Evolutionary conservation across 176 grass and related monocot genomes (phyloP).

Genomic region (Typha latifolia): DNA sequence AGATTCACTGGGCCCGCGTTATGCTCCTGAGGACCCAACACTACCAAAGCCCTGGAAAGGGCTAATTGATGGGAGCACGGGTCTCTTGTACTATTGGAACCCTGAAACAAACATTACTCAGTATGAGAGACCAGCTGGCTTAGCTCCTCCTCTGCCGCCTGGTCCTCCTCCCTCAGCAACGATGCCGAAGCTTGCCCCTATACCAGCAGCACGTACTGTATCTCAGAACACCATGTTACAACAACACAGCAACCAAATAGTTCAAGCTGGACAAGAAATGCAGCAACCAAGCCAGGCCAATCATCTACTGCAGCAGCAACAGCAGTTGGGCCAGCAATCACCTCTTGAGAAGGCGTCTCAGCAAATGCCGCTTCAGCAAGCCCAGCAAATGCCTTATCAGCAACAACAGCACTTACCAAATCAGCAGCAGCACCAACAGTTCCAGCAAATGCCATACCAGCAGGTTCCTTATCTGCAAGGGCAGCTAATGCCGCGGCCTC

Average conservation of each 20-base stretch:
- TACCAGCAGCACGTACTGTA: slow-evolving; percentile 17
- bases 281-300: slow-evolving; percentile 24
- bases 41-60: slow-evolving; percentile 80
- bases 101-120: slow-evolving; percentile 88
- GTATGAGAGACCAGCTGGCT: slow-evolving; percentile 50
- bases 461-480: slow-evolving; percentile 50
- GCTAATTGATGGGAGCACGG: slow-evolving; percentile 54
- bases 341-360: slow-evolving; percentile 24
- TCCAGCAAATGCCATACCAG: slow-evolving; percentile 54
- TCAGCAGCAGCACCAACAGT: slow-evolving; percentile 35
- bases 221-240: slow-evolving; percentile 2
- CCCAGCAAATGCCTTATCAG: slow-evolving; percentile 4
- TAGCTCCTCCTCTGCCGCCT: slow-evolving; percentile 17
- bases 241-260: slow-evolving; percentile 24
- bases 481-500: not conserved
- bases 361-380: slow-evolving; percentile 29
- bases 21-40: slow-evolving; percentile 76
- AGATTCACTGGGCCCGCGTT: slow-evolving; percentile 51
- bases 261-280: slow-evolving; percentile 19
- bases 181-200: slow-evolving; percentile 18
- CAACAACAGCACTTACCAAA: not conserved
- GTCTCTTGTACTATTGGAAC: slow-evolving; percentile 87
- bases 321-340: slow-evolving; percentile 31
- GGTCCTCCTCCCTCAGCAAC: slow-evolving; percentile 22
- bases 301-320: slow-evolving; percentile 22